Conservation (phyloP, 352 stramenopile species). For the Pythium apleroticum region DNA sequence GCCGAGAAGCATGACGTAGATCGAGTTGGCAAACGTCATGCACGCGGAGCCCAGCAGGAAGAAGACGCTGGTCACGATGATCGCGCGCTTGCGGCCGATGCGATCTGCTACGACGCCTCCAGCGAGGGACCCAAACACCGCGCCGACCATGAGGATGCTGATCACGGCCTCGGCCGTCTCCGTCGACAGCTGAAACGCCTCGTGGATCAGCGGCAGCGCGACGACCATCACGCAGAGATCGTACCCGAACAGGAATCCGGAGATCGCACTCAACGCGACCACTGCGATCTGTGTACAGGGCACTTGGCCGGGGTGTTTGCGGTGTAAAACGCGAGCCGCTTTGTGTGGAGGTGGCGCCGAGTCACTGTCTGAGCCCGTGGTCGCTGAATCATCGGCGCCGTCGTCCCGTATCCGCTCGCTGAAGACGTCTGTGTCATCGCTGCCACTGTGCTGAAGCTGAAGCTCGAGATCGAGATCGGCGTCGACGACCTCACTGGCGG, state of each 20-base stretch:
- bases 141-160: conserved; percentile 68
- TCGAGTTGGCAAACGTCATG: conserved; percentile 62
- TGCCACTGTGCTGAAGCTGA: neutral
- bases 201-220: conserved; percentile 61
- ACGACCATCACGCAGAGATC: conserved; percentile 79
- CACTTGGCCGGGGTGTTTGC: neutral
- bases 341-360: neutral
- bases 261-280: conserved; percentile 62
- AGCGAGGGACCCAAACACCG: conserved; percentile 57
- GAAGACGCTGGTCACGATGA: conserved; percentile 57
- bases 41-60: conserved; percentile 61
- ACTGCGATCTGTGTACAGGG: conserved; percentile 46
- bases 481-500: neutral
- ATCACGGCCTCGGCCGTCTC: conserved; percentile 51
- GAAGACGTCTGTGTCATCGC: neutral
- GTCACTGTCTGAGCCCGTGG: neutral
- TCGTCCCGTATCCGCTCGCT: conserved; percentile 5
- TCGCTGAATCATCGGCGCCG: neutral
- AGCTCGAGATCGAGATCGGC: neutral
- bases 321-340: neutral
- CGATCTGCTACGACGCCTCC: conserved; percentile 58
- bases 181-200: conserved; percentile 57
- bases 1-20: conserved; percentile 52
- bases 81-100: conserved; percentile 61
- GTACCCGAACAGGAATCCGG: conserved; percentile 74